Evolutionary conservation across 2,329 filamentous ascomycete species (phyloP).

Genomic region (Hymenoscyphus occultus): DNA sequence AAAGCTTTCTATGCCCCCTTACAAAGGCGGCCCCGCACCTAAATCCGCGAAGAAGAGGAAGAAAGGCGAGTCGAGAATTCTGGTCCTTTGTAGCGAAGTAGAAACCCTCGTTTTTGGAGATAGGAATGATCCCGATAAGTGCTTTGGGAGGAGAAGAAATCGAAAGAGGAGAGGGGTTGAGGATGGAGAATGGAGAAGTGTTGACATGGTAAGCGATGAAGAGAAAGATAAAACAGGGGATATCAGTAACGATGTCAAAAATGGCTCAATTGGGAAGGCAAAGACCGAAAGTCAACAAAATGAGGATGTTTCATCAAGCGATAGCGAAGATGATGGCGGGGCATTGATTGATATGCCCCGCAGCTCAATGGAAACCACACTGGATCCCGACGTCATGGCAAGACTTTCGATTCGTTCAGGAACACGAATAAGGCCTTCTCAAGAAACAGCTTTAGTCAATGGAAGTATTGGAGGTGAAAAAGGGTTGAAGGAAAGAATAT

Average conservation of each 20-base stretch:
- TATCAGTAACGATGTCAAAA: neutral
- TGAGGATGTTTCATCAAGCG: neutral
- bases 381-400: slow-evolving; percentile 2
- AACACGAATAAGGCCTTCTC: slow-evolving; percentile 15
- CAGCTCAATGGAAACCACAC: neutral
- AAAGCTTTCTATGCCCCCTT: neutral
- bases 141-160: slow-evolving; percentile 46
- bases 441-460: slow-evolving; percentile 41
- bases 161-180: slow-evolving; percentile 39
- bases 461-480: slow-evolving; percentile 55
- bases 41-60: slow-evolving; percentile 29
- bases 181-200: slow-evolving; percentile 8
- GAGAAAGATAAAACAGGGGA: slow-evolving; percentile 35
- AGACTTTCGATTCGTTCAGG: slow-evolving; percentile 1
- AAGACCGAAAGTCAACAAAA: neutral
- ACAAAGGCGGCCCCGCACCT: neutral
- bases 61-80: slow-evolving; percentile 51
- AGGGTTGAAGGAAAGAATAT: slow-evolving; percentile 49
- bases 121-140: slow-evolving; percentile 44
- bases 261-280: neutral
- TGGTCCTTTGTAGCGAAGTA: slow-evolving; percentile 49
- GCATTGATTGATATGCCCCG: neutral
- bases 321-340: slow-evolving; percentile 2
- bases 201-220: slow-evolving; percentile 24
- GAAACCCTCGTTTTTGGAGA: slow-evolving; percentile 50